Percentiles rank a stretch among this genome's conserved stretches.
These are phyloP conservation scores for Punctularia strigosozonata DNA, from an alignment of 768 basidiomycete genomes.

Conservation along the genomic window DNA sequence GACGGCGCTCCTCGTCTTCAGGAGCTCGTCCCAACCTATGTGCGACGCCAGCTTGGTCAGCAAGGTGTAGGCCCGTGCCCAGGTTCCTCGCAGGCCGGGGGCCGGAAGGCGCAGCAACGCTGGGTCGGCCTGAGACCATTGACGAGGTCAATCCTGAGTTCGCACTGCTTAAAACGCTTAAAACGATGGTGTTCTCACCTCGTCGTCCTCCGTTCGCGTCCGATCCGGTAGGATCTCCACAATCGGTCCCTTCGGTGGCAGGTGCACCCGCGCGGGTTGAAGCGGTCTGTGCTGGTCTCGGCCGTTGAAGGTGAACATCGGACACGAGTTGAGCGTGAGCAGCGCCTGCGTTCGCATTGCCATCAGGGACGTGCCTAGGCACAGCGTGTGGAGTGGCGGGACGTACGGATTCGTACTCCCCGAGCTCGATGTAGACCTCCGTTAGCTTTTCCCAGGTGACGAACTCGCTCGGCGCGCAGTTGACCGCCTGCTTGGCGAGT, in stretches of 20 bases:
- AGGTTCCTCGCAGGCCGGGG: slow-evolving; percentile 89
- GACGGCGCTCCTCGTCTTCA: slow-evolving; percentile 87
- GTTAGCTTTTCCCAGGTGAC: slow-evolving; percentile 98
- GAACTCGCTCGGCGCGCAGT: slow-evolving; percentile 97
- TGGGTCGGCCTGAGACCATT: slow-evolving; percentile 69
- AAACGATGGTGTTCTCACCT: slow-evolving; percentile 28
- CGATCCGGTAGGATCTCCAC: slow-evolving; percentile 85
- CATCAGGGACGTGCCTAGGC: background rate
- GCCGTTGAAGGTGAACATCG: slow-evolving; percentile 99
- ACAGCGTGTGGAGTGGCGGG: background rate
- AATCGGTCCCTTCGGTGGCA: slow-evolving; percentile 79
- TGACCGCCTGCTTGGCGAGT: slow-evolving; percentile 89
- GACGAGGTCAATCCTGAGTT: background rate
- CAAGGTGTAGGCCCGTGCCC: slow-evolving; percentile 87
- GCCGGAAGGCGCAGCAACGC: slow-evolving; percentile 91
- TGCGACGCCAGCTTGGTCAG: slow-evolving; percentile 85
- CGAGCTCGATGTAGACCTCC: slow-evolving; percentile 85
- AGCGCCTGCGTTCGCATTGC: slow-evolving; percentile 38
- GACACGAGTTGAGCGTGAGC: slow-evolving; percentile 95
- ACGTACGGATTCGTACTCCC: slow-evolving; percentile 64
- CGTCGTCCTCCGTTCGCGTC: slow-evolving; percentile 73
- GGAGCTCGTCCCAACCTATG: slow-evolving; percentile 97
- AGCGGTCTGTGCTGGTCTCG: slow-evolving; percentile 85
- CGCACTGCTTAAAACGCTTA: background rate
- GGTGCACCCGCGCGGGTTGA: slow-evolving; percentile 66